Conservation (phyloP, 805 yeast species). For the Nakazawaea ambrosiae region DNA sequence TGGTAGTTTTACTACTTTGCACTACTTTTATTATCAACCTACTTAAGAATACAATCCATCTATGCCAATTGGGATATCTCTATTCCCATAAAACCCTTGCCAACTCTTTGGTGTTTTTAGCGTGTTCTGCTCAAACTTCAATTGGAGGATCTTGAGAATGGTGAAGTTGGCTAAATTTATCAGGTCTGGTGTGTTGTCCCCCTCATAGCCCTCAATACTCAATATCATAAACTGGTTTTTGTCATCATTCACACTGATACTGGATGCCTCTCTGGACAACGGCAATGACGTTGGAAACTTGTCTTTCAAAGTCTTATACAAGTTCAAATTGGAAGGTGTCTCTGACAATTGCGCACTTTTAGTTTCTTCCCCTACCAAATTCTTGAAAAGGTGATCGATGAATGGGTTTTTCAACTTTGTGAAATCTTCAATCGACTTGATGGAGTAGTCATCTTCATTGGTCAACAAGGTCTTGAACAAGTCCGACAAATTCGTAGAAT, state of each 20-base stretch:
- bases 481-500: constrained; percentile 19
- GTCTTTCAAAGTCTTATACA: constrained; percentile 8
- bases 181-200: constrained; percentile 81
- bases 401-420: not conserved
- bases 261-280: constrained; percentile 10
- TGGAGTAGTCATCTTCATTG: not conserved
- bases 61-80: constrained; percentile 55
- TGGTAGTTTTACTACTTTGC: no score
- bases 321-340: not conserved
- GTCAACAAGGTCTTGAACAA: constrained; percentile 15
- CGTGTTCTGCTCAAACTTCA: no score
- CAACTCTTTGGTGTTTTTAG: constrained; percentile 70
- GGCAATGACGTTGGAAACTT: constrained; percentile 13
- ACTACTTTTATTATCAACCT: no score
- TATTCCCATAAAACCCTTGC: constrained; percentile 78
- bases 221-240: constrained; percentile 20
- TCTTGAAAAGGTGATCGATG: not conserved
- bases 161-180: constrained; percentile 39
- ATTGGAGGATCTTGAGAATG: no score
- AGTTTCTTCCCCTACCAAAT: not conserved
- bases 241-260: constrained; percentile 26
- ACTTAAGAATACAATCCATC: constrained; percentile 56
- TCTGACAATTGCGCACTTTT: not conserved
- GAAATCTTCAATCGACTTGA: constrained; percentile 7
- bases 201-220: constrained; percentile 52